These are phyloP conservation scores for Plasmopara halstedii DNA, from an alignment of 352 stramenopile genomes.

Conservation along the genomic window DNA sequence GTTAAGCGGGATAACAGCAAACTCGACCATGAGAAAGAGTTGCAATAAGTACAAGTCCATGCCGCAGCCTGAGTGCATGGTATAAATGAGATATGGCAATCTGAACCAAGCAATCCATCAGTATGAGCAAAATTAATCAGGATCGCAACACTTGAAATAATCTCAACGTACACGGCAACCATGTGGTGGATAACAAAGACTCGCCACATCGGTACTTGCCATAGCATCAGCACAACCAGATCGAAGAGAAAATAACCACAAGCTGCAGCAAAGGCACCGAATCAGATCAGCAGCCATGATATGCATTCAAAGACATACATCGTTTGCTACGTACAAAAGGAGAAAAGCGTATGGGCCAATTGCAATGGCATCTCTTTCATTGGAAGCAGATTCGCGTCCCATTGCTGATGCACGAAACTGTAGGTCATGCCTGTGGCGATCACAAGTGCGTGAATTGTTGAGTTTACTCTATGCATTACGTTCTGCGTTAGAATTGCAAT, in stretches of 20 bases:
- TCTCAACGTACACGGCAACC: constrained; percentile 56
- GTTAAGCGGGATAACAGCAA: constrained; percentile 77
- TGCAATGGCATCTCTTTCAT: constrained; percentile 37
- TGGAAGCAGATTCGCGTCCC: constrained; percentile 55
- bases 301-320: background rate
- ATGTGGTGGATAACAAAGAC: constrained; percentile 80
- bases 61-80: constrained; percentile 59
- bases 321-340: constrained; percentile 47
- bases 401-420: constrained; percentile 48
- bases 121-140: background rate
- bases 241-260: constrained; percentile 83
- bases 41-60: constrained; percentile 75
- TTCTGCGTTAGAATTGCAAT: constrained; percentile 1
- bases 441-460: constrained; percentile 63
- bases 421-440: constrained; percentile 62
- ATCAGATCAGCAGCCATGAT: background rate
- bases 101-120: constrained; percentile 16
- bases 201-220: constrained; percentile 62
- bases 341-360: constrained; percentile 57
- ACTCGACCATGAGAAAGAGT: constrained; percentile 79
- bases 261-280: constrained; percentile 24
- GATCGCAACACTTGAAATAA: background rate
- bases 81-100: constrained; percentile 78
- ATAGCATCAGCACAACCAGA: constrained; percentile 61
- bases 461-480: constrained; percentile 51